phyloP scores from a whole-genome alignment of 2,329 filamentous ascomycete species.

The Neofusicoccum umdonicola region DNA sequence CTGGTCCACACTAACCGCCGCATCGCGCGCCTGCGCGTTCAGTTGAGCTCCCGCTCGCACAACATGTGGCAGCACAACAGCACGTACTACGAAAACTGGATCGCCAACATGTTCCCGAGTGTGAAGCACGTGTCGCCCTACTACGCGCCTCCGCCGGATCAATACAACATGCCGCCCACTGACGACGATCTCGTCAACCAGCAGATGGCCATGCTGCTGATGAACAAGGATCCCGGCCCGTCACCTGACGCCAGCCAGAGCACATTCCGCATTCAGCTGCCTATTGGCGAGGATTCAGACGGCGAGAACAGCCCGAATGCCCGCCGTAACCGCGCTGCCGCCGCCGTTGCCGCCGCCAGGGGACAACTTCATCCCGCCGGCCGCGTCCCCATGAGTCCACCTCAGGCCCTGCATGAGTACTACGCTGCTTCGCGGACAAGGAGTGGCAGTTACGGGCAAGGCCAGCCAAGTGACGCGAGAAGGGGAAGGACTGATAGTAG shows the following conservation, averaged over 20 bases:
- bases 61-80: conserved; percentile 34
- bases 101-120: conserved; percentile 47
- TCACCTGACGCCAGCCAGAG: conserved; percentile 35
- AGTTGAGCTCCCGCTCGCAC: conserved; percentile 21
- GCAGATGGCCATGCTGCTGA: conserved; percentile 50
- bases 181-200: conserved; percentile 52
- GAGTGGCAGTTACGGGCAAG: background rate
- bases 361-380: background rate
- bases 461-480: background rate
- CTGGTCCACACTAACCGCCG: conserved; percentile 44
- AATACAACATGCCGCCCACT: conserved; percentile 29
- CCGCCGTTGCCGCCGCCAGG: background rate
- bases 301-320: conserved; percentile 6
- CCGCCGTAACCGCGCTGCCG: background rate
- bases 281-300: conserved; percentile 18
- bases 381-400: background rate
- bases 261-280: conserved; percentile 45
- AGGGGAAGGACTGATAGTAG: background rate
- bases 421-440: background rate
- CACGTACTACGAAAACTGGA: conserved; percentile 45
- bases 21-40: conserved; percentile 32
- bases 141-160: background rate
- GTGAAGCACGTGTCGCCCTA: conserved; percentile 20
- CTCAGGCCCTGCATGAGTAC: background rate
- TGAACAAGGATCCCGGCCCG: conserved; percentile 33